These are phyloP conservation scores for Pontederia paniculata DNA, from an alignment of 176 grass and related monocot genomes.

Conservation along the genomic window DNA sequence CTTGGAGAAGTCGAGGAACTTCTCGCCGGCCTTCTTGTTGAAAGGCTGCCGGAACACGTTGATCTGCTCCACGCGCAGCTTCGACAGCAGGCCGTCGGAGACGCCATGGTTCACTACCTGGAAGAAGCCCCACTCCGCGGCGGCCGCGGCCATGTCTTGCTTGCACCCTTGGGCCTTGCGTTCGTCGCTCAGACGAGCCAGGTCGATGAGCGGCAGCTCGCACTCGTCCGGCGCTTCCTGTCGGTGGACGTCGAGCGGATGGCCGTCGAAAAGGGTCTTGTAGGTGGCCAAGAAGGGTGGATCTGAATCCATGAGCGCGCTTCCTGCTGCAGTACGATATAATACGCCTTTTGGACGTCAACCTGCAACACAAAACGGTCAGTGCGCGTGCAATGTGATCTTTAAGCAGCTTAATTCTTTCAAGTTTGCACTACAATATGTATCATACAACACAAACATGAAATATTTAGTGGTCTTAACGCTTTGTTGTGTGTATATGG, in stretches of 20 bases:
- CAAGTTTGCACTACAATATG: too few species aligned
- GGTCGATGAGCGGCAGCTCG: constrained; percentile 35
- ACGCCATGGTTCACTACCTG: constrained; percentile 58
- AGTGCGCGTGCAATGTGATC: too few species aligned
- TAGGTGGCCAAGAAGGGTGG: constrained; percentile 51
- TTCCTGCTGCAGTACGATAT: too few species aligned
- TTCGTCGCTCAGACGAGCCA: constrained; percentile 11
- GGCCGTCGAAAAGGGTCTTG: constrained; percentile 31
- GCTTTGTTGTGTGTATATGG: too few species aligned
- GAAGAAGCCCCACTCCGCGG: constrained; percentile 83
- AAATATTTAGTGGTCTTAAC: too few species aligned
- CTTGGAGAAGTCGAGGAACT: constrained; percentile 31
- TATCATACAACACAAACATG: too few species aligned
- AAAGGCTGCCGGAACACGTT: constrained; percentile 41
- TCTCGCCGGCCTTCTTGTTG: constrained; percentile 30
- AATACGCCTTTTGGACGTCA: too few species aligned
- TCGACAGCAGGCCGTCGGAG: constrained; percentile 18
- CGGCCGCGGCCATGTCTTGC: constrained; percentile 35
- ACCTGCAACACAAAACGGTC: too few species aligned
- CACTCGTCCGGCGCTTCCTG: not conserved
- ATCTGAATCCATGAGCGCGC: constrained; percentile 9
- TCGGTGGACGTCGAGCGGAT: not conserved
- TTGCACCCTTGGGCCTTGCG: constrained; percentile 22
- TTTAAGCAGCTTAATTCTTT: too few species aligned
- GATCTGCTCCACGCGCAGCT: constrained; percentile 28